Evolutionary conservation across 495 filamentous ascomycete genomes (phyloP), one percentile per base, ranked within the genome.

Genomic region (Neurospora sp.): DNA sequence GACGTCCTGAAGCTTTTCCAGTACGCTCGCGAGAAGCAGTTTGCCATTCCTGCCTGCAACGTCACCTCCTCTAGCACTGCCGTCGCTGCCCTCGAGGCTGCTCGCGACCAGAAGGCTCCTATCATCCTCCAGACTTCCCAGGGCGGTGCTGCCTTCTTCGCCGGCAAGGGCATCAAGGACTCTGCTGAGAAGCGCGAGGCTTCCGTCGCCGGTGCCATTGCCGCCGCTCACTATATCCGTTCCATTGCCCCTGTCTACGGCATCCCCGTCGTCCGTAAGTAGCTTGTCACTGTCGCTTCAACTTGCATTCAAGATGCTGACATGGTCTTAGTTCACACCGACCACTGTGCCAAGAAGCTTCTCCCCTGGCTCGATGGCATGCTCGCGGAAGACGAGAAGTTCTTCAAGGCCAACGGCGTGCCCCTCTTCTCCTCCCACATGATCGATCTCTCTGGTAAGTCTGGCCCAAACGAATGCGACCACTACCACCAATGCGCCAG

Each of bases 361-460:
- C 88, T 96, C 18, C 94, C 59, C 75, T 98, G 96, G 96, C 85
- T 99, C 77, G 96, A 98, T 81, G 96, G 96, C 77, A 94, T 99
- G 90, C 83, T 98, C 69, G 93, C 94, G 75, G 92, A 86, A 71
- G 94, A 97, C 80, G 96, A 99, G 90, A 84, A 83, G 70, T 93
- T 94, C 86, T 96, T 95, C 91, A 94, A 97, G 88, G 80, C 89
- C 78, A 90, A 96, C 82, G 92, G 92, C 82, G 91, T 94, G 82
- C 96, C 96, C 72, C 91, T 99, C 68, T 99, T 95, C 89, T 93
- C 90, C 78, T 90, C 86, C 77, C 96, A 99, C 88, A 98, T 99
- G 96, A 97, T 99, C 78, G 96, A 99, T 83, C 81, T 99, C 78
- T 77, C 76, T 65, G 76, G 76, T 77, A 65, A 65, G 53, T 14